A percentile compares a stretch with the other conserved stretches of the same genome.
Conservation (phyloP, 169 alveolate species). For the Plasmodium gonderi region DNA sequence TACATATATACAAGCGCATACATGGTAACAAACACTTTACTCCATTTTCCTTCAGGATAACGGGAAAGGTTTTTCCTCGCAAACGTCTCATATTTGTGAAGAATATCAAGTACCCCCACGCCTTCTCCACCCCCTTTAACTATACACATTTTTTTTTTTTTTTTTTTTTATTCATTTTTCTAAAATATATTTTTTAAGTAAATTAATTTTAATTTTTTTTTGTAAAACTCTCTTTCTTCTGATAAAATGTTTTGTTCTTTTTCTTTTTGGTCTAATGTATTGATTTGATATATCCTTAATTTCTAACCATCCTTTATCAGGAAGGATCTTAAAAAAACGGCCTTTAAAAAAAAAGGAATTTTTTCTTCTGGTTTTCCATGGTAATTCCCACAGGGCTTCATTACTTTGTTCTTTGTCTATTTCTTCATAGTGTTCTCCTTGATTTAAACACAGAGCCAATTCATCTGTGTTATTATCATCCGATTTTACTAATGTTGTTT, state of each 20-base stretch:
- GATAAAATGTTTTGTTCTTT: slow-evolving; percentile 71
- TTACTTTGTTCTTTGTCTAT: slow-evolving; percentile 25
- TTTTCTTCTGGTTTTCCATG: slow-evolving; percentile 58
- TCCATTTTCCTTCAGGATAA: too few species aligned
- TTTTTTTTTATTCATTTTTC: slow-evolving; percentile 24
- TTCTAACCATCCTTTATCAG: slow-evolving; percentile 67
- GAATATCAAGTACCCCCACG: too few species aligned
- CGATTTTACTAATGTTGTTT: slow-evolving; percentile 40
- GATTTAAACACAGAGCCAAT: not conserved
- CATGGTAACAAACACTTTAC: too few species aligned
- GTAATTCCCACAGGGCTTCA: slow-evolving; percentile 61
- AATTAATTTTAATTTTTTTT: slow-evolving; percentile 71
- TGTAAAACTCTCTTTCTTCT: slow-evolving; percentile 65
- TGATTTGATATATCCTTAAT: slow-evolving; percentile 58
- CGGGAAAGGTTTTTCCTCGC: too few species aligned
- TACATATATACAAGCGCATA: too few species aligned
- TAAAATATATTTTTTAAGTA: slow-evolving; percentile 56
- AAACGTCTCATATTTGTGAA: too few species aligned
- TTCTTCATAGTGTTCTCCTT: slow-evolving; percentile 33
- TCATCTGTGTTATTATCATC: slow-evolving; percentile 26
- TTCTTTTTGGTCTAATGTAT: slow-evolving; percentile 64
- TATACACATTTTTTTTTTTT: not conserved
- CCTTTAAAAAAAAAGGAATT: slow-evolving; percentile 63
- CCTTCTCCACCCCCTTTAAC: too few species aligned
- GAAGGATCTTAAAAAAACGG: slow-evolving; percentile 63